phyloP scores from a whole-genome alignment of 164 flowering plant genomes.

The Kalanchoe fedtschenkoi region DNA sequence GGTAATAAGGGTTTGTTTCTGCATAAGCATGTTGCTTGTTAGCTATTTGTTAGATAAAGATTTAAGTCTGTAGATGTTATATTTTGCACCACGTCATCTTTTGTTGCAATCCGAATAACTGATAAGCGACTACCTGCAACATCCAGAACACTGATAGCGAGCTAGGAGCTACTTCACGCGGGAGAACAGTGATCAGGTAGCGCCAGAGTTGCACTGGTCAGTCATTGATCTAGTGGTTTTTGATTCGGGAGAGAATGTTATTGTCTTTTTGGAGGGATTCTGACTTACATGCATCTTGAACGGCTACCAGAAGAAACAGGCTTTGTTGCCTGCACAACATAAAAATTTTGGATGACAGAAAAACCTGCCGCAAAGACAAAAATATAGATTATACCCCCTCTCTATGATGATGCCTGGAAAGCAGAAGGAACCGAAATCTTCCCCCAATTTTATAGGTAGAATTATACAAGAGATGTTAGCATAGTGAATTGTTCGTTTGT shows the following conservation, averaged over 20 bases:
- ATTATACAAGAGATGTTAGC: neutral
- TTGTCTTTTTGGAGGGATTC: neutral
- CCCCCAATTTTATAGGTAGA: neutral
- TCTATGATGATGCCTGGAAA: too few relatives aligned
- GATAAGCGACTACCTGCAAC: neutral
- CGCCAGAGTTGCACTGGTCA: too few relatives aligned
- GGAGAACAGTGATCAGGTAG: constrained; percentile 73
- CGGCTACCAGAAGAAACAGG: neutral
- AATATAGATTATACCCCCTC: neutral
- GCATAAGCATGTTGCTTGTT: neutral
- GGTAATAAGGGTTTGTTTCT: neutral
- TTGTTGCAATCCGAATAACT: neutral
- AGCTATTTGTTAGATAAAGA: neutral
- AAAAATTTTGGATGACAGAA: neutral
- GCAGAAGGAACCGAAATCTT: too few relatives aligned
- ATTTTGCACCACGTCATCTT: neutral
- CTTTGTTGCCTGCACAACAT: neutral
- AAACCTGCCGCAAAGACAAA: neutral
- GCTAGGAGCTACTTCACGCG: constrained; percentile 68
- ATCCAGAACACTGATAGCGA: constrained; percentile 68
- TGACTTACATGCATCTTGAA: neutral
- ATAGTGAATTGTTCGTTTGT: neutral
- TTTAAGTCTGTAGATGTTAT: neutral
- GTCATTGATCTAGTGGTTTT: too few relatives aligned
- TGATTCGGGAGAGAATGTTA: neutral